A percentile compares a stretch with the other conserved stretches of the same genome.
Conservation (phyloP, 2,329 filamentous ascomycete genomes). For the Falciphora oryzae region DNA sequence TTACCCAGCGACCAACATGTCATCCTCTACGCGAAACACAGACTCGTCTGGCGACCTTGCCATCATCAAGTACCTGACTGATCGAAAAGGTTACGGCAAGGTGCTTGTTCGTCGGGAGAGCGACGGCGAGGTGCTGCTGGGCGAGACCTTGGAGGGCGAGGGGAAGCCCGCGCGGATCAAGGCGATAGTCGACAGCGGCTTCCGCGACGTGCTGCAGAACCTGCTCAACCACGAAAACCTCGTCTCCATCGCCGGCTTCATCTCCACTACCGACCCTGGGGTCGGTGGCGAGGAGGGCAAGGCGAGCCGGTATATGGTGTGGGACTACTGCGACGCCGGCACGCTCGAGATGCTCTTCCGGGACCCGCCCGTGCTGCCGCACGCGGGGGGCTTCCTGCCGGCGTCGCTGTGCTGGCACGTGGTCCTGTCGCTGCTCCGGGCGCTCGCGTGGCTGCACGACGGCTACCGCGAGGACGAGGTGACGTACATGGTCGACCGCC, state of each 20-base stretch:
- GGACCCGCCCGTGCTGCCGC: slow-evolving; percentile 16
- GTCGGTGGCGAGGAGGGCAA: slow-evolving; percentile 16
- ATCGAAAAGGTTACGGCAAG: slow-evolving; percentile 11
- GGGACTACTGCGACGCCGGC: slow-evolving; percentile 48
- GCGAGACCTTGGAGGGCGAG: slow-evolving; percentile 19
- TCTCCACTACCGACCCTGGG: background rate
- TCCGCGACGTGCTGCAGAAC: slow-evolving; percentile 23
- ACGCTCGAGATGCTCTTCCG: slow-evolving; percentile 35
- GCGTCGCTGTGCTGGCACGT: slow-evolving; percentile 54
- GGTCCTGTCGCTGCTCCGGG: slow-evolving; percentile 38
- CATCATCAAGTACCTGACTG: slow-evolving; percentile 23
- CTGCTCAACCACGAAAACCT: slow-evolving; percentile 46
- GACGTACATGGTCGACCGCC: slow-evolving; percentile 9
- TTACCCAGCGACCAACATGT: background rate
- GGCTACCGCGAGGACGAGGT: slow-evolving; percentile 28
- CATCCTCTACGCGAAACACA: background rate
- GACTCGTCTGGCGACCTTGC: slow-evolving; percentile 4
- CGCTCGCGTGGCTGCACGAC: slow-evolving; percentile 47
- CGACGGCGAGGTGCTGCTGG: slow-evolving; percentile 29
- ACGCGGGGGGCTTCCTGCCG: slow-evolving; percentile 33
- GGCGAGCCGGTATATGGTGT: slow-evolving; percentile 32
- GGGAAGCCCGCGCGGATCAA: slow-evolving; percentile 14
- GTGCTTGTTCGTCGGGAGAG: slow-evolving; percentile 26
- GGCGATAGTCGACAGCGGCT: slow-evolving; percentile 22
- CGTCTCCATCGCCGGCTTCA: slow-evolving; percentile 33